Evolutionary conservation across 2,329 filamentous ascomycete species (phyloP).

Genomic region (Sporothrix sp.): DNA sequence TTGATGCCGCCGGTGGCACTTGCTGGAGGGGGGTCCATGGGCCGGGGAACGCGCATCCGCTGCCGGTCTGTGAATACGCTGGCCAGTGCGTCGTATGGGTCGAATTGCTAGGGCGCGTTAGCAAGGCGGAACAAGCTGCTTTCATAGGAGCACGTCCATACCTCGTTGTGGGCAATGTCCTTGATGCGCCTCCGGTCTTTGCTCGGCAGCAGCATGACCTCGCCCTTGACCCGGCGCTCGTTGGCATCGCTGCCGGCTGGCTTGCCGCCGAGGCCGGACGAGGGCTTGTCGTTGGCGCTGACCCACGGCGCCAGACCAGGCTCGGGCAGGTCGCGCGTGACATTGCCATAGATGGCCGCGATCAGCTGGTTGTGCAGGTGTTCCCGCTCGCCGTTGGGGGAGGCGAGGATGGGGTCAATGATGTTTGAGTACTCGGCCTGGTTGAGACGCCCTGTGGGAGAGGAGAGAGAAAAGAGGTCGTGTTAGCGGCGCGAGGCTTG

Average conservation of each 20-base stretch:
- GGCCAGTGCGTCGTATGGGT: conserved; percentile 44
- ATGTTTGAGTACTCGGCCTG: conserved; percentile 49
- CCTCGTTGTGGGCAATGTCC: conserved; percentile 52
- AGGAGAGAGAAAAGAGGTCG: background rate
- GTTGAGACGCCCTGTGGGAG: conserved; percentile 47
- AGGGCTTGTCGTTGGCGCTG: conserved; percentile 59
- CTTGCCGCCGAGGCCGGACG: conserved; percentile 47
- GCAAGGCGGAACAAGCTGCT: background rate
- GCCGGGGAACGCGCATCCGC: conserved; percentile 34
- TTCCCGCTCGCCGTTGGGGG: conserved; percentile 47
- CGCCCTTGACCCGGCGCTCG: conserved; percentile 55
- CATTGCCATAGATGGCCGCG: conserved; percentile 57
- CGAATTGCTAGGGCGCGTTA: conserved; percentile 31
- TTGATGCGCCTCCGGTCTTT: conserved; percentile 58
- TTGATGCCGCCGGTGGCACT: conserved; percentile 61
- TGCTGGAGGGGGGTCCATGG: conserved; percentile 49
- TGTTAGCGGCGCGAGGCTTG: background rate
- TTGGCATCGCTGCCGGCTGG: conserved; percentile 55
- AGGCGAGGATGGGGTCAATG: conserved; percentile 51
- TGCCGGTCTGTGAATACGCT: conserved; percentile 43
- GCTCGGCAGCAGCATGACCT: conserved; percentile 61
- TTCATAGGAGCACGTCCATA: too few relatives aligned
- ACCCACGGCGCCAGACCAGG: conserved; percentile 60
- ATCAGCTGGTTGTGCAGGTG: conserved; percentile 61
- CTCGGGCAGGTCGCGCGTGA: conserved; percentile 59